Percentiles rank a stretch among this genome's conserved stretches.
Evolutionary conservation across 352 stramenopile genomes (phyloP).

Genomic region (Halophytophthora batemanensis): DNA sequence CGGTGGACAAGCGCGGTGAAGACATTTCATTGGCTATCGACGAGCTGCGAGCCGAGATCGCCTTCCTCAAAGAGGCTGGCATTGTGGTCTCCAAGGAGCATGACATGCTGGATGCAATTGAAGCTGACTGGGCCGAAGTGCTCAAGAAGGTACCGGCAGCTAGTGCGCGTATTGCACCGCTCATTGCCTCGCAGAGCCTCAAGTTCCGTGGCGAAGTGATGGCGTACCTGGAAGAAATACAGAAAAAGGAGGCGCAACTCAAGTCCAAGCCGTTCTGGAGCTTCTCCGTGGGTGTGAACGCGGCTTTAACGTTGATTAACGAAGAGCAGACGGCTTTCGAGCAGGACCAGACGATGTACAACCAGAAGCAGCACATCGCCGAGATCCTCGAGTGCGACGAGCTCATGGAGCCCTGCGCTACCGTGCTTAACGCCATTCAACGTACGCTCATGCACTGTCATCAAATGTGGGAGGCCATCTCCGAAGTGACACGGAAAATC

Average conservation of each 20-base stretch:
- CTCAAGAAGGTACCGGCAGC: constrained; percentile 59
- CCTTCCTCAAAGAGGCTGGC: constrained; percentile 61
- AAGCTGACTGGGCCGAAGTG: constrained; percentile 64
- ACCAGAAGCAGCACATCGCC: constrained; percentile 84
- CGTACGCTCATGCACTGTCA: constrained; percentile 69
- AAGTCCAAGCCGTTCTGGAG: constrained; percentile 63
- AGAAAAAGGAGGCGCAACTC: constrained; percentile 47
- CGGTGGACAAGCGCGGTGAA: constrained; percentile 72
- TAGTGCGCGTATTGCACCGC: constrained; percentile 59
- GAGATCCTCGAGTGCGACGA: constrained; percentile 92
- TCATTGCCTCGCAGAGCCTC: constrained; percentile 56
- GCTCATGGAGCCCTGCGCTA: constrained; percentile 77
- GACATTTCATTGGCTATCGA: constrained; percentile 62
- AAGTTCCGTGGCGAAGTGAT: constrained; percentile 77
- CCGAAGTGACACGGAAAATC: constrained; percentile 88
- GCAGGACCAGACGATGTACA: constrained; percentile 34
- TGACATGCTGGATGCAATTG: constrained; percentile 48
- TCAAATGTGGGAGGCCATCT: constrained; percentile 86
- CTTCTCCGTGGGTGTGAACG: constrained; percentile 42
- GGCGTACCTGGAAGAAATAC: constrained; percentile 79
- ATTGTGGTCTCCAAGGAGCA: constrained; percentile 51
- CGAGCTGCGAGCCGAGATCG: constrained; percentile 58
- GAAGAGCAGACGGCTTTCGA: constrained; percentile 35
- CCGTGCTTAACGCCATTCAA: constrained; percentile 76
- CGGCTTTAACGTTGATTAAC: constrained; percentile 38